Evolutionary conservation across 257 asterid genomes (phyloP), one percentile per base, ranked within the genome.

Genomic region (Avicennia marina): DNA sequence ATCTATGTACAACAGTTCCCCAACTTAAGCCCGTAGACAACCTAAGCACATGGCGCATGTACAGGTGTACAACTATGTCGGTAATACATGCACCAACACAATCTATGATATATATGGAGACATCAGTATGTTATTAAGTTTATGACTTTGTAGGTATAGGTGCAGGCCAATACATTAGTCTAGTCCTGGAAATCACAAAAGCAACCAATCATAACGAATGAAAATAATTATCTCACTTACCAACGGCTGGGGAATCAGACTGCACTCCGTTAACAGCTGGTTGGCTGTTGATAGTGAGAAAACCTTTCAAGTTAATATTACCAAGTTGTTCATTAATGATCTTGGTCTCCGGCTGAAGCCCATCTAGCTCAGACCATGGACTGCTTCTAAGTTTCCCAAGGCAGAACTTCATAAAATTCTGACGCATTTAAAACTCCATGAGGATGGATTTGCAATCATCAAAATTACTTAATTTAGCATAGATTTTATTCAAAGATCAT

Each of bases 201-300:
- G 8, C 34, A 29, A 29, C 8, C 15, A 15, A 17, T 9, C 29
- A 47, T 47, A 12, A 12, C 0, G 1, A 47, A 21, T 17, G 47
- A 62, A 24, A 46, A 16, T 38, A 53, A 60, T 59, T 34, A 38
- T 20, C 17, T 45, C 8, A 48, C 77, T 82, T 79, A 84, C 98
- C 98, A 59, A 91, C 79, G 36, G 90, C 65, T 48, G 93, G 86
- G 62, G 95, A 73, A 33, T 87, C 95, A 11, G 93, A 91, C 55
- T 85, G 79, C 16, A 59, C 94, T 71, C 95, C 96, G 45, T 91
- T 83, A 71, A 87, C 93, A 54, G 95, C 86, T 58, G 96, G 96
- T 76, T 87, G 98, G 87, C 95, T 91, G 81, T 91, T 91, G 76
- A 91, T 88, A 24, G 95, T 83, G 53, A 91, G 93, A 77, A 81